phyloP scores from a whole-genome alignment of 352 stramenopile genomes.

The Phytophthora capsici region DNA sequence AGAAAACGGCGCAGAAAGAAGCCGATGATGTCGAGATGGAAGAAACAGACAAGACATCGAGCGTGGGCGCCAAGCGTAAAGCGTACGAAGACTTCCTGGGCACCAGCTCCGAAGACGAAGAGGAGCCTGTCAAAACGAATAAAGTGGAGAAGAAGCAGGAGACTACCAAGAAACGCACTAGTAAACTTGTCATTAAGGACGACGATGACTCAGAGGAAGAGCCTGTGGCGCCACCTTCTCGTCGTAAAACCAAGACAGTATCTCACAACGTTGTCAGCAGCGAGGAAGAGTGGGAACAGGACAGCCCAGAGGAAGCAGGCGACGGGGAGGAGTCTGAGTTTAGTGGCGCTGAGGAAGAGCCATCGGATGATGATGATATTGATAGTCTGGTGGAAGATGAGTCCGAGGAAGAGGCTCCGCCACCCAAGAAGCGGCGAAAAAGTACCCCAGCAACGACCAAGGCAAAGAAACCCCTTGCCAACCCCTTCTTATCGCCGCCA shows the following conservation, averaged over 20 bases:
- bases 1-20: constrained; percentile 4
- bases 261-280: constrained; percentile 48
- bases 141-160: constrained; percentile 35
- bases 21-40: constrained; percentile 26
- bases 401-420: constrained; percentile 45
- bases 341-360: constrained; percentile 58
- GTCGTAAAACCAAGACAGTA: constrained; percentile 28
- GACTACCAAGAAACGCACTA: constrained; percentile 40
- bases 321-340: constrained; percentile 70
- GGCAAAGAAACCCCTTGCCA: constrained; percentile 26
- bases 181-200: constrained; percentile 80
- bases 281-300: constrained; percentile 59
- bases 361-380: constrained; percentile 52
- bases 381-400: constrained; percentile 53
- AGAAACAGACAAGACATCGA: neutral
- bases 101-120: constrained; percentile 73
- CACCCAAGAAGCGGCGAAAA: constrained; percentile 52
- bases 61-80: constrained; percentile 49
- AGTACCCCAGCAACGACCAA: constrained; percentile 37
- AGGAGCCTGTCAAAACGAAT: constrained; percentile 14
- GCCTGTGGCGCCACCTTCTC: constrained; percentile 23
- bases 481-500: constrained; percentile 54
- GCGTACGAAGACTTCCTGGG: constrained; percentile 76
- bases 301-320: constrained; percentile 32
- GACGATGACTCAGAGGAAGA: constrained; percentile 80